Conservation (phyloP, 106 monocot genomes). For the Allium sativum region DNA sequence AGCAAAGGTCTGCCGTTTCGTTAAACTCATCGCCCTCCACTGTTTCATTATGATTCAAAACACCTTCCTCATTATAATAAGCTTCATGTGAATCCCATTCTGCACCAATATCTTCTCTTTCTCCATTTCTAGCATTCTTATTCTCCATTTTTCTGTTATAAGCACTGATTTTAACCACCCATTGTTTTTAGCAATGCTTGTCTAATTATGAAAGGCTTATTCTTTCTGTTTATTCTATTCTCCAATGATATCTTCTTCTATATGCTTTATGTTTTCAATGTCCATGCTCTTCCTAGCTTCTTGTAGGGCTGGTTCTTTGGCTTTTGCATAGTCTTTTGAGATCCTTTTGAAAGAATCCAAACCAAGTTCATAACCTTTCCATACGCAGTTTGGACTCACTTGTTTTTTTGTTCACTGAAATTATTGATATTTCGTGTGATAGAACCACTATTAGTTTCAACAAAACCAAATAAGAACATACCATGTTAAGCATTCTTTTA, state of each 20-base stretch:
- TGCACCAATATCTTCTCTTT: no score
- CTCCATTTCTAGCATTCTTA: no score
- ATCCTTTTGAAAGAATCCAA: conserved; percentile 44
- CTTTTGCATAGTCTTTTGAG: conserved; percentile 52
- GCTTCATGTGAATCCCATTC: no score
- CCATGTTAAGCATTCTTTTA: conserved; percentile 61
- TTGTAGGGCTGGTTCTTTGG: conserved; percentile 47
- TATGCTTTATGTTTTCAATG: conserved; percentile 51
- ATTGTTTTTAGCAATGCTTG: conserved; percentile 23
- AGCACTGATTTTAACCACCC: no score
- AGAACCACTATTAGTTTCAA: conserved; percentile 36
- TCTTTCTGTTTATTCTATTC: conserved; percentile 62
- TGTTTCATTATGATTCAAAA: no score
- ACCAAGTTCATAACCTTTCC: conserved; percentile 53
- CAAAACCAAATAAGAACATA: conserved; percentile 76
- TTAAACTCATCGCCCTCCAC: no score
- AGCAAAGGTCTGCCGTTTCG: no score
- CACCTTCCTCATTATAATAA: no score
- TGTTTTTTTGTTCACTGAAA: conserved; percentile 40
- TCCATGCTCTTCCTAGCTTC: conserved; percentile 28
- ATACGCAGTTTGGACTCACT: conserved; percentile 50
- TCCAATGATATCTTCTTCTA: conserved; percentile 35
- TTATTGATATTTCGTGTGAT: conserved; percentile 37
- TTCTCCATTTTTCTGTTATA: no score
- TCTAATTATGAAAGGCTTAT: conserved; percentile 35